These are phyloP conservation scores for Xylariaceae sp. DNA, from an alignment of 2,329 filamentous ascomycete species.

Conservation along the genomic window DNA sequence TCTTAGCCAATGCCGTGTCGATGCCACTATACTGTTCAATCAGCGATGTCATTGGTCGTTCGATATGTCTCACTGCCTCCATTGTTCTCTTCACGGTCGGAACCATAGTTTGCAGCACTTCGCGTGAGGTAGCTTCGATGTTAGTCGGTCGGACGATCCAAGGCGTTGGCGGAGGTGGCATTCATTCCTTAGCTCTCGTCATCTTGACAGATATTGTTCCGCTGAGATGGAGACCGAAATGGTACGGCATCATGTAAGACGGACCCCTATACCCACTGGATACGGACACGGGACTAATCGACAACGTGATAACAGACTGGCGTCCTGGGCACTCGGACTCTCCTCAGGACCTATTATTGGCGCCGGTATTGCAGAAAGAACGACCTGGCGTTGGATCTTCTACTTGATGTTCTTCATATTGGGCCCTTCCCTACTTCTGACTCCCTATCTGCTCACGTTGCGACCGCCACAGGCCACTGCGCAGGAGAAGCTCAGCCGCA, in stretches of 20 bases:
- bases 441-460: conserved; percentile 39
- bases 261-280: not conserved
- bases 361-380: conserved; percentile 31
- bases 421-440: conserved; percentile 33
- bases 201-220: conserved; percentile 39
- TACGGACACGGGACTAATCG: too few species aligned
- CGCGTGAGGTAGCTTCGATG: conserved; percentile 29
- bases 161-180: conserved; percentile 37
- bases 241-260: conserved; percentile 26
- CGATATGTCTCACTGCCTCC: conserved; percentile 29
- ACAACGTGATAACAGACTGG: not conserved
- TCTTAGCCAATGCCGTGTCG: conserved; percentile 20
- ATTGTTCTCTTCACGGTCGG: conserved; percentile 39
- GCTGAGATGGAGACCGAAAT: conserved; percentile 36
- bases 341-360: conserved; percentile 37
- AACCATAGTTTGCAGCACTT: conserved; percentile 35
- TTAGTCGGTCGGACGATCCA: conserved; percentile 35
- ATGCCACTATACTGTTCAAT: conserved; percentile 25
- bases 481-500: conserved; percentile 31
- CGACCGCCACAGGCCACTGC: conserved; percentile 29
- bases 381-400: conserved; percentile 46
- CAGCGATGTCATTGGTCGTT: conserved; percentile 32
- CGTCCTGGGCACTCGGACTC: not conserved
- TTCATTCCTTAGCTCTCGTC: conserved; percentile 35
- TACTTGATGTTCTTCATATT: conserved; percentile 43